Conservation (phyloP, 495 filamentous ascomycete genomes). For the Pyronema domesticum region DNA sequence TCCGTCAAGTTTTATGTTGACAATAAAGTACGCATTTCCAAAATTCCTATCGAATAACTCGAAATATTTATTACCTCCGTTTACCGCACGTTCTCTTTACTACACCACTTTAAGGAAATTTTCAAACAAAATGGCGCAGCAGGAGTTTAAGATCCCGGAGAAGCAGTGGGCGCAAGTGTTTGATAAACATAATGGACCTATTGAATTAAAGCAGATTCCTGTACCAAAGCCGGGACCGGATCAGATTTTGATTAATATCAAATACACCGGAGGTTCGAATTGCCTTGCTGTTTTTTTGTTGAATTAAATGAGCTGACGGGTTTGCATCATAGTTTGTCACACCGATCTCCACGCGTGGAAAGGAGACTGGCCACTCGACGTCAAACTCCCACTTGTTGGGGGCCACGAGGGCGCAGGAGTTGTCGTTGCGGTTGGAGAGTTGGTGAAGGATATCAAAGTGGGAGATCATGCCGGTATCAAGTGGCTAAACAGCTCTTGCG, state of each 20-base stretch:
- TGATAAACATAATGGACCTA: conserved; percentile 54
- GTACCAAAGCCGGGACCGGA: conserved; percentile 64
- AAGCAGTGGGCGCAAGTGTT: conserved; percentile 79
- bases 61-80: too few species aligned
- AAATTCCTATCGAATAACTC: too few species aligned
- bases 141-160: conserved; percentile 34
- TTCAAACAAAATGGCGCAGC: too few species aligned
- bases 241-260: conserved; percentile 80
- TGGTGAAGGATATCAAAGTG: conserved; percentile 55
- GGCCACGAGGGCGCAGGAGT: conserved; percentile 87
- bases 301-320: not conserved
- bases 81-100: too few species aligned
- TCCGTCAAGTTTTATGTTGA: too few species aligned
- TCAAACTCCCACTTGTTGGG: conserved; percentile 71
- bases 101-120: too few species aligned
- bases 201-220: conserved; percentile 65
- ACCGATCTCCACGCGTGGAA: conserved; percentile 55
- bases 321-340: conserved; percentile 48
- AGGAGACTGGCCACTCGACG: conserved; percentile 69
- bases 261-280: conserved; percentile 47
- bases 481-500: conserved; percentile 77
- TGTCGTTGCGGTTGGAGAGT: conserved; percentile 58
- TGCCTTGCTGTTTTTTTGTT: not conserved
- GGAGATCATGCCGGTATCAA: conserved; percentile 76
- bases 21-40: too few species aligned